Base-by-base conservation (phyloP, 2,329 filamentous ascomycete species). In the Aureobasidium leucospermi region DNA sequence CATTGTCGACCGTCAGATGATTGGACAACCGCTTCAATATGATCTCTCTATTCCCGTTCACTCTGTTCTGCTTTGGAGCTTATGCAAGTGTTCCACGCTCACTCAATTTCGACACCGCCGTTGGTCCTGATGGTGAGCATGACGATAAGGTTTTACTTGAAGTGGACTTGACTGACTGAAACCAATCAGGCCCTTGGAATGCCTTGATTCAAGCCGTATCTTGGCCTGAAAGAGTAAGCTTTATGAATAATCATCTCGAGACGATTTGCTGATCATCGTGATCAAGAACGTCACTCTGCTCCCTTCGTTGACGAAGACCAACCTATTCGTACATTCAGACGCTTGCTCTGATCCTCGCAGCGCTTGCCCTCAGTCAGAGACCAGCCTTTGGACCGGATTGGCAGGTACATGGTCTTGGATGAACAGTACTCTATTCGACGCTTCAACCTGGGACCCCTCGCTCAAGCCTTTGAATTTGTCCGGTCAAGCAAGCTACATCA, bases 101-200 rank as follows among this genome's bases (percentile, higher is more conserved):
- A 19, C 39, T 55, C 9, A 34, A 36, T 13, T 45, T 43, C 15
- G 31, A 29, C n/a, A 36, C 45, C 13, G 11, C 34, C 11, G 52
- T 51, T 32, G 43, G 48, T n/a, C 48, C 53, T 46, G 53, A 58
- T 47, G 53, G 52, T 56, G 5, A 38, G 52, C 28, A 7, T n/a
- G 8, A 13, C 3, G 10, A 56, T 13, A n/a, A 15, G 10, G 11
- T 7, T 28, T 10, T n/a, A n/a, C n/a, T 15, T 23, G 23, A 23
- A 23, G 23, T 23, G 23, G 23, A 29, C 1, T 4, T 16, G 23
- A 19, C 8, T 29, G 11, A 56, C 19, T 56, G 23, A 32, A 15
- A 13, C 23, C 8, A 1, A 10, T 7, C 1, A 56, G 52, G 53
- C 6, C 53, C 53, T 9, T 58, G 53, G 53, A 46, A 58, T 39